phyloP scores from a whole-genome alignment of 2,329 filamentous ascomycete genomes.

The Didymella arachidicola region DNA sequence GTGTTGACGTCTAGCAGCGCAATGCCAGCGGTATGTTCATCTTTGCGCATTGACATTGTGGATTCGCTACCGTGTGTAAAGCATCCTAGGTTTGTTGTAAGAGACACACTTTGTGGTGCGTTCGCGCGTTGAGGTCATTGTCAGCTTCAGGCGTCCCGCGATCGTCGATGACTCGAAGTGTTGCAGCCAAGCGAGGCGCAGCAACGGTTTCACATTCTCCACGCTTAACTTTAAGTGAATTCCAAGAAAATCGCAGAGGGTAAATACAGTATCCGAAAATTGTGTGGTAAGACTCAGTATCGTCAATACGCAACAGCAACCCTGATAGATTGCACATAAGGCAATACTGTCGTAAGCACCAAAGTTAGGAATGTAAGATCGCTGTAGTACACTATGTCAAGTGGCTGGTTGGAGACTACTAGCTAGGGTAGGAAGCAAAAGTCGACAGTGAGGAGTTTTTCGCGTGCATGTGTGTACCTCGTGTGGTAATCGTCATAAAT shows the following conservation, averaged over 20 bases:
- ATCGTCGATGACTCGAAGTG: background rate
- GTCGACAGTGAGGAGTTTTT: background rate
- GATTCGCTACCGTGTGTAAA: background rate
- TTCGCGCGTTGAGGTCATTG: slow-evolving; percentile 3
- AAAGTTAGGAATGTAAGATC: too few species aligned
- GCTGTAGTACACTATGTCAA: too few species aligned
- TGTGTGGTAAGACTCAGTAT: too few species aligned
- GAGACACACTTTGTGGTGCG: background rate
- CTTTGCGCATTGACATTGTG: slow-evolving; percentile 1
- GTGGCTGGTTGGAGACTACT: too few species aligned
- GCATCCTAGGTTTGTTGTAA: background rate
- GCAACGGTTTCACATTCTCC: background rate
- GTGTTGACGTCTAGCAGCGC: background rate
- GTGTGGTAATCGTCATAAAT: background rate
- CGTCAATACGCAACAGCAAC: too few species aligned
- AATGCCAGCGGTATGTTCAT: background rate
- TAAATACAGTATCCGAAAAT: too few species aligned
- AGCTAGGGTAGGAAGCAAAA: background rate
- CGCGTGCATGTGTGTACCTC: background rate
- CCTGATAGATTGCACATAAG: too few species aligned
- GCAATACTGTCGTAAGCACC: too few species aligned
- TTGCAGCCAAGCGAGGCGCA: slow-evolving; percentile 18
- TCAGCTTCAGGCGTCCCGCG: slow-evolving; percentile 14
- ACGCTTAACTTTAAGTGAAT: background rate
- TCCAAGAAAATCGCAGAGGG: background rate